phyloP scores from a whole-genome alignment of 192 early-diverging fungal species.

The Entomortierella parvispora region DNA sequence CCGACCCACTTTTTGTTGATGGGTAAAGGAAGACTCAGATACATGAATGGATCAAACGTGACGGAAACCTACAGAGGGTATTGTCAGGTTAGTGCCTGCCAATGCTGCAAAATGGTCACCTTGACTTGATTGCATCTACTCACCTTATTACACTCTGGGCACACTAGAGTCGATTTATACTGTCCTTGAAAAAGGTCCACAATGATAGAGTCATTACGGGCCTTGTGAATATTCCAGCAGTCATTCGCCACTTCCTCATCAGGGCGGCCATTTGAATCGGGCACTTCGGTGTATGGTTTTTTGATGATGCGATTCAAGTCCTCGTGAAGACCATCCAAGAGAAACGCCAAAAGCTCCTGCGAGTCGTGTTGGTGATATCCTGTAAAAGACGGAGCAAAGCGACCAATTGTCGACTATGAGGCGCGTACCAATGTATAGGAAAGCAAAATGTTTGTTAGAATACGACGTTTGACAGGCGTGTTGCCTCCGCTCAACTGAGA shows the following conservation, averaged over 20 bases:
- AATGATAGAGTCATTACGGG: conserved; percentile 84
- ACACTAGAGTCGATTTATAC: conserved; percentile 72
- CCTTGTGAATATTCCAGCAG: conserved; percentile 70
- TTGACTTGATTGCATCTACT: conserved; percentile 71
- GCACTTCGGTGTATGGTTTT: conserved; percentile 53
- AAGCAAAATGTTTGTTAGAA: conserved; percentile 40
- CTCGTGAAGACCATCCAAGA: conserved; percentile 93
- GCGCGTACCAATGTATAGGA: conserved; percentile 59
- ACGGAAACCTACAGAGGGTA: conserved; percentile 75
- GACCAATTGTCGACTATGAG: conserved; percentile 62
- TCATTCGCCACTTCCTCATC: conserved; percentile 59
- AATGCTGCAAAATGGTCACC: no score
- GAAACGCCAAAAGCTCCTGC: conserved; percentile 91
- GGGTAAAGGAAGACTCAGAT: conserved; percentile 92
- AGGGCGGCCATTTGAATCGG: conserved; percentile 48
- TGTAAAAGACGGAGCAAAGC: conserved; percentile 77
- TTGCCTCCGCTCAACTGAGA: neutral
- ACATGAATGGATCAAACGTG: conserved; percentile 93
- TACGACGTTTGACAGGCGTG: neutral
- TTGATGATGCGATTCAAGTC: conserved; percentile 80
- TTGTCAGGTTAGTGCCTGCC: no score
- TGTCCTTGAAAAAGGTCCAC: conserved; percentile 95
- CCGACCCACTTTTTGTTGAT: conserved; percentile 52
- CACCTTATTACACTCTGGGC: conserved; percentile 74
- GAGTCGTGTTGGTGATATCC: conserved; percentile 96